phyloP scores from a whole-genome alignment of 1,284 basidiomycete species.

The Microbotryomycetes sp. region DNA sequence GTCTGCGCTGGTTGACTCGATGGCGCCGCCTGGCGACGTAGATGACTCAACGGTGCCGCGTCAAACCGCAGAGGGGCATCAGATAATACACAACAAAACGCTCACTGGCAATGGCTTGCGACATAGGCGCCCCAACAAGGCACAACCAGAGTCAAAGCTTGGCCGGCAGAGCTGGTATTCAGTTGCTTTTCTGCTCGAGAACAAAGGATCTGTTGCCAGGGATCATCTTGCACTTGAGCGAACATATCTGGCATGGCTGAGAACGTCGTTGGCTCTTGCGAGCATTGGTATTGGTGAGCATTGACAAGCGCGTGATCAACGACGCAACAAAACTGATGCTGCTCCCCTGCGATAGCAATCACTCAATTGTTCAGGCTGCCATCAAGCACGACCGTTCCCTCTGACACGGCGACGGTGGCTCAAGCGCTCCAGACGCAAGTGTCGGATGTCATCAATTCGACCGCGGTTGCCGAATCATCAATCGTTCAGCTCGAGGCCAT shows the following conservation, averaged over 20 bases:
- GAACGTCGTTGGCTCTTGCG: constrained; percentile 39
- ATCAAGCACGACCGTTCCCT: constrained; percentile 5
- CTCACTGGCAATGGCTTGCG: background rate
- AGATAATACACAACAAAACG: background rate
- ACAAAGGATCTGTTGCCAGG: constrained; percentile 41
- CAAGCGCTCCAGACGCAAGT: background rate
- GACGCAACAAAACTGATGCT: too few species aligned
- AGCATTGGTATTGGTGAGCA: constrained; percentile 34
- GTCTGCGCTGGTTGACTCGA: background rate
- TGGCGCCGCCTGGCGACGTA: background rate
- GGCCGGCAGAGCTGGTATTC: background rate
- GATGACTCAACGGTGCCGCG: too few species aligned
- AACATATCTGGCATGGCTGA: constrained; percentile 43
- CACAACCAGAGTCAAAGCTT: background rate
- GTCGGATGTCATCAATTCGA: background rate
- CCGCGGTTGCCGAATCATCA: background rate
- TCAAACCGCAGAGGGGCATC: too few species aligned
- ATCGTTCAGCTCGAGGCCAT: background rate
- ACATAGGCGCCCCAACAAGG: background rate
- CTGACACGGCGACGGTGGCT: background rate
- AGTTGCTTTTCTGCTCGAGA: constrained; percentile 19
- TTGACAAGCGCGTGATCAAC: background rate
- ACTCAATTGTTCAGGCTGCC: constrained; percentile 29
- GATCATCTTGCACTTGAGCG: constrained; percentile 43
- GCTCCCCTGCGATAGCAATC: constrained; percentile 24